phyloP scores from a whole-genome alignment of 176 grass and related monocot species.

The Elymus sibiricus region DNA sequence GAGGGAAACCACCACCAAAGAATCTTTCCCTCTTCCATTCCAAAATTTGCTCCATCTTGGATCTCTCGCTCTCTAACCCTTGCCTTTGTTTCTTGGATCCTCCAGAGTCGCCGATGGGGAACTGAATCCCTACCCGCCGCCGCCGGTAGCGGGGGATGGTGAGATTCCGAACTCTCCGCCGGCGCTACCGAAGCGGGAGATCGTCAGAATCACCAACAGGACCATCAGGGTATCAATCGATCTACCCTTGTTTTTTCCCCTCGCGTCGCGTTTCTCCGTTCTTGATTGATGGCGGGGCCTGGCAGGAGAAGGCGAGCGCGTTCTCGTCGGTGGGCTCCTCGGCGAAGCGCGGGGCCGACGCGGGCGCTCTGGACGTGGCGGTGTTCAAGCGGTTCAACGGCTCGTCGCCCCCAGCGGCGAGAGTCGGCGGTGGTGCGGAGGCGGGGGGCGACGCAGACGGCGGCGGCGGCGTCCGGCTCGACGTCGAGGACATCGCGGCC shows the following conservation, averaged over 20 bases:
- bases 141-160: not conserved
- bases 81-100: not conserved
- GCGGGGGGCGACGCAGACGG: slow-evolving; percentile 15
- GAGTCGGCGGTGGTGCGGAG: slow-evolving; percentile 4
- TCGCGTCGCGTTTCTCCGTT: not conserved
- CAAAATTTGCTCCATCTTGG: not conserved
- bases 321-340: slow-evolving; percentile 63
- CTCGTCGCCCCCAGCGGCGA: slow-evolving; percentile 12
- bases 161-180: slow-evolving; percentile 2
- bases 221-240: slow-evolving; percentile 21
- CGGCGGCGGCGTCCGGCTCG: slow-evolving; percentile 17
- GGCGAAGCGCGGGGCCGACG: slow-evolving; percentile 16
- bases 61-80: not conserved
- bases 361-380: slow-evolving; percentile 34
- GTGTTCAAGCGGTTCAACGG: slow-evolving; percentile 74
- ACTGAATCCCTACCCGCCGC: not conserved
- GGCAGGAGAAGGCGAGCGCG: slow-evolving; percentile 61
- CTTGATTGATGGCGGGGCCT: not conserved
- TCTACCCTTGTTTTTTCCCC: not conserved
- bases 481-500: slow-evolving; percentile 25
- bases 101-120: slow-evolving; percentile 19
- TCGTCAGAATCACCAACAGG: slow-evolving; percentile 31
- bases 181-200: slow-evolving; percentile 32
- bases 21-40: not conserved
- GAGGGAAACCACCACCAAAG: not conserved